Evolutionary conservation across 208 protist genomes (phyloP), one percentile per base, ranked within the genome.

Genomic region (Naegleria lovaniensis): DNA sequence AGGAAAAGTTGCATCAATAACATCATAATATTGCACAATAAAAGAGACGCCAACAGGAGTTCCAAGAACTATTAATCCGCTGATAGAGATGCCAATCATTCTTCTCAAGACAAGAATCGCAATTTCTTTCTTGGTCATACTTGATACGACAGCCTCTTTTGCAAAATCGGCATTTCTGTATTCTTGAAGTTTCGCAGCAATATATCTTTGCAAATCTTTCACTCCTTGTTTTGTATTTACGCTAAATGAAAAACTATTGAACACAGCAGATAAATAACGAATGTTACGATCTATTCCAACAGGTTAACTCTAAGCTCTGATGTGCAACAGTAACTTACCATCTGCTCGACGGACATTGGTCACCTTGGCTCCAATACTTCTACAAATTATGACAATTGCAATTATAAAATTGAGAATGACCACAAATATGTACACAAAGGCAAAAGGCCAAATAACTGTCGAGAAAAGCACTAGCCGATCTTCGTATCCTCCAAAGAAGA

Each of bases 401-500:
- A 40, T 15, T 0, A 13, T 5, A 58, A 88, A 88, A 25, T 36
- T n/a, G 0, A 88, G 15, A 58, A 29, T 48, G 6, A 58, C 25
- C 0, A 29, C 85, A 88, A 88, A 40, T 58, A 22, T 7, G 39
- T 88, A 39, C 16, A 48, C 85, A 58, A 88, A 88, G 6, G 85
- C 39, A 58, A 58, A 40, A 58, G 22, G 22, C 85, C 85, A 58
- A 88, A 58, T 38, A 85, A 48, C 83, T 22, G 33, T 48, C 22
- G 29, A 5, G 48, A 88, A 58, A 0, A 58, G 38, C 4, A 58
- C 7, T 13, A 88, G 2, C 25, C 41, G 51, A 40, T 29, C 43
- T n/a, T 33, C n/a, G 58, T 88, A 88, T 36, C n/a, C 43, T 39
- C 85, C 85, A 88, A 33, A 48, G 43, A 88, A 88, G 43, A 88